A percentile compares a stretch with the other conserved stretches of the same genome.
phyloP scores from a whole-genome alignment of 441 rosid genomes.

The Pelargonium fulgidum region DNA sequence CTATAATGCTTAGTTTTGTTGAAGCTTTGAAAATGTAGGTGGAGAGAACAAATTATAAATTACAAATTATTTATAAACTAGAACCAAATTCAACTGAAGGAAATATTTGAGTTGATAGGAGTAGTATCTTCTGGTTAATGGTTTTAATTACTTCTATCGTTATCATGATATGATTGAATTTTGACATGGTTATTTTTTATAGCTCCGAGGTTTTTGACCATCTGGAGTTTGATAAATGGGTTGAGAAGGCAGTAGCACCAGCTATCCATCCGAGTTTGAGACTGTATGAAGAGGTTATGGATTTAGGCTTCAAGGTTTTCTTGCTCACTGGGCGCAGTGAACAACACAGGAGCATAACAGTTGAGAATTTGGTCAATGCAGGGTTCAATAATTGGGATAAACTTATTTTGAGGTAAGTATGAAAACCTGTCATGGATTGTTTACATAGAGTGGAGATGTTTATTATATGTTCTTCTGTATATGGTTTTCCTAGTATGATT shows the following conservation, averaged over 20 bases:
- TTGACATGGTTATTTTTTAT: conserved; percentile 19
- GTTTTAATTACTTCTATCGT: not conserved
- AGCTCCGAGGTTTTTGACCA: conserved; percentile 69
- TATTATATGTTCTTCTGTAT: not conserved
- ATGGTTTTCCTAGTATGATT: not conserved
- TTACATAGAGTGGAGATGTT: not conserved
- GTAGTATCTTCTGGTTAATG: conserved; percentile 7
- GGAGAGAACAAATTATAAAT: too few species aligned
- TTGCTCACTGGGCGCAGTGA: conserved; percentile 80
- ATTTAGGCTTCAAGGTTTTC: conserved; percentile 68
- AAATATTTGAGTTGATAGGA: not conserved
- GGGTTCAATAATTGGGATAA: conserved; percentile 78
- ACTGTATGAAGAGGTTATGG: conserved; percentile 55
- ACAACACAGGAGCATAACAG: conserved; percentile 48
- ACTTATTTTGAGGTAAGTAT: conserved; percentile 71
- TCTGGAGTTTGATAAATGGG: conserved; percentile 70
- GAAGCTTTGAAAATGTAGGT: not conserved
- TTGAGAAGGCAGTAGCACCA: conserved; percentile 63
- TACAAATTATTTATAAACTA: too few species aligned
- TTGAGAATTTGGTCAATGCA: conserved; percentile 54
- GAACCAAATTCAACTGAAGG: not conserved
- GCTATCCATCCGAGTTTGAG: conserved; percentile 64
- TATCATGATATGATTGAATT: conserved; percentile 7
- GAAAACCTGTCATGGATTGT: not conserved
- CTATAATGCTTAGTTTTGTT: not conserved